These are phyloP conservation scores for Ceratobasidium sp. DNA, from an alignment of 1,284 basidiomycete species.

Conservation along the genomic window DNA sequence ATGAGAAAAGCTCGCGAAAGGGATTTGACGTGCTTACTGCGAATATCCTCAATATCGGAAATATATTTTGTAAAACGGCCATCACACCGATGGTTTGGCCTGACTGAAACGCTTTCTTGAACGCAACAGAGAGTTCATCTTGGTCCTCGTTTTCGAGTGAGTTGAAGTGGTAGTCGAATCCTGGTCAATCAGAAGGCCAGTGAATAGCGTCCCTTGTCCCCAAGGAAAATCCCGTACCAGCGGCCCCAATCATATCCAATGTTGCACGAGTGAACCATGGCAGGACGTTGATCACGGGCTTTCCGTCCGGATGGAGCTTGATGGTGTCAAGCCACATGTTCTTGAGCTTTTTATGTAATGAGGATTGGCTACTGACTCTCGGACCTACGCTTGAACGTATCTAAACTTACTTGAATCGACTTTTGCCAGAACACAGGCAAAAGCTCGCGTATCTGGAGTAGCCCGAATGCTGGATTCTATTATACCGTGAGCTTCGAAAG, in stretches of 20 bases:
- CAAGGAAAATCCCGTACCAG: slow-evolving; percentile 1
- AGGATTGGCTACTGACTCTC: too few species aligned
- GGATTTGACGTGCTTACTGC: too few species aligned
- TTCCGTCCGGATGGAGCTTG: neutral
- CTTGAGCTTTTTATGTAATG: slow-evolving; percentile 5
- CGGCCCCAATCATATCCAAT: slow-evolving; percentile 41
- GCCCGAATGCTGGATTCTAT: slow-evolving; percentile 41
- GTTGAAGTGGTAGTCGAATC: slow-evolving; percentile 55
- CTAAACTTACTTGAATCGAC: slow-evolving; percentile 38
- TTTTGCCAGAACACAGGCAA: slow-evolving; percentile 36
- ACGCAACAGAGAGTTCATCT: slow-evolving; percentile 5
- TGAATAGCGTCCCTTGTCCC: neutral
- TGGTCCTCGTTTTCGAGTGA: slow-evolving; percentile 28
- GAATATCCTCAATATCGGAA: neutral
- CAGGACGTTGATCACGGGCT: slow-evolving; percentile 35
- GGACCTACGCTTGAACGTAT: too few species aligned
- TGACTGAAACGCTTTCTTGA: slow-evolving; percentile 13
- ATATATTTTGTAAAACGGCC: neutral
- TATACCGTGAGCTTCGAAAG: neutral
- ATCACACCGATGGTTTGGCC: slow-evolving; percentile 44
- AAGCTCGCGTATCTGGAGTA: slow-evolving; percentile 28
- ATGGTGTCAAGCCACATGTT: slow-evolving; percentile 25
- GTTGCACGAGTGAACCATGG: slow-evolving; percentile 37
- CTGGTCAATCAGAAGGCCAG: slow-evolving; percentile 45
- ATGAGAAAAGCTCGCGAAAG: neutral